Percentiles rank a stretch among this genome's conserved stretches.
Evolutionary conservation across 805 yeast species (phyloP).

Genomic region (Ogataea sp.): DNA sequence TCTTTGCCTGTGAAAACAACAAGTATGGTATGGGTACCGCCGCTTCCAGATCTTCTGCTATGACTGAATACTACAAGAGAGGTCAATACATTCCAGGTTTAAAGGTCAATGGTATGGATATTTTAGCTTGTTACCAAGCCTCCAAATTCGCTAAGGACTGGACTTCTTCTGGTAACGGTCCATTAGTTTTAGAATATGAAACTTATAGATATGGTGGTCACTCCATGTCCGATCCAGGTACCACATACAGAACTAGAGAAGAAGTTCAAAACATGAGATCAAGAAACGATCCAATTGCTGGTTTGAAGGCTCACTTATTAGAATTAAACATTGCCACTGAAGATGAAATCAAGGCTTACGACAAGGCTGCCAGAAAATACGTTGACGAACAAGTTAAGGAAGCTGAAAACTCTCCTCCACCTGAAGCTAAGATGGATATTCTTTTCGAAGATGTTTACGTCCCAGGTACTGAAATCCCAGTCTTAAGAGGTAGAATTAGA

Average conservation of each 20-base stretch:
- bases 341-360: constrained; percentile 89
- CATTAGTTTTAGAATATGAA: constrained; percentile 92
- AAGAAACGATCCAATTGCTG: constrained; percentile 95
- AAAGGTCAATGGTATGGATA: constrained; percentile 98
- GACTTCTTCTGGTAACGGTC: constrained; percentile 91
- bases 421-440: constrained; percentile 91
- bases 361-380: constrained; percentile 91
- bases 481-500: constrained; percentile 92
- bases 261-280: constrained; percentile 99
- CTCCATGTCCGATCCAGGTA: constrained; percentile 99
- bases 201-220: constrained; percentile 99
- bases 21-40: constrained; percentile 99
- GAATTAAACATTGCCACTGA: constrained; percentile 85
- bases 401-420: constrained; percentile 92
- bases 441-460: constrained; percentile 95
- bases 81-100: constrained; percentile 99
- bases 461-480: constrained; percentile 88
- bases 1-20: constrained; percentile 97
- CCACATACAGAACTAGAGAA: constrained; percentile 99
- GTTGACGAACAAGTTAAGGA: constrained; percentile 91
- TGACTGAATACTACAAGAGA: constrained; percentile 96
- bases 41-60: constrained; percentile 93
- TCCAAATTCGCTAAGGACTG: constrained; percentile 96
- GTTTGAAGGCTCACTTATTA: constrained; percentile 78
- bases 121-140: constrained; percentile 90